A percentile compares a stretch with the other conserved stretches of the same genome.
Conservation (phyloP, 148 eudicot species). For the Silene conica region DNA sequence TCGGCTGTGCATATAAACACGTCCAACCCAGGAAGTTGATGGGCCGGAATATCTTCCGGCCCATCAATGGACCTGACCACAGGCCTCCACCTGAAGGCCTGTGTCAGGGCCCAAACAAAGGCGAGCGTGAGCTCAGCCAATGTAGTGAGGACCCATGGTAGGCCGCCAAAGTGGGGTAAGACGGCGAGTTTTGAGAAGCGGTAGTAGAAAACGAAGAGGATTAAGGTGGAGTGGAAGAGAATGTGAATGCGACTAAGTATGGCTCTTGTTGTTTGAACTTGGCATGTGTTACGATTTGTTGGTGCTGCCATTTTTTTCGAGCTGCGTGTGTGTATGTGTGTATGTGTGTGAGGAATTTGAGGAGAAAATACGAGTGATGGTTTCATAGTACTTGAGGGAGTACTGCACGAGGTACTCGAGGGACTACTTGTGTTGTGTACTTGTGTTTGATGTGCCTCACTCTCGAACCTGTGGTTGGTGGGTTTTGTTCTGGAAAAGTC, state of each 20-base stretch:
- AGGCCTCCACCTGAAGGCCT: constrained; percentile 49
- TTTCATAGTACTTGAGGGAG: background rate
- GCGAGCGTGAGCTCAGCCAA: constrained; percentile 38
- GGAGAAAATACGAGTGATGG: background rate
- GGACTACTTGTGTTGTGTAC: background rate
- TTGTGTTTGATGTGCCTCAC: background rate
- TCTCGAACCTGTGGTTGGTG: too few relatives aligned
- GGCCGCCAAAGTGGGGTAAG: background rate
- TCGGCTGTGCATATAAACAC: constrained; percentile 60
- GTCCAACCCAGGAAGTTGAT: constrained; percentile 40
- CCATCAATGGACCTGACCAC: constrained; percentile 25
- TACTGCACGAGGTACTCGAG: constrained; percentile 4
- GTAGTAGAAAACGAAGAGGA: constrained; percentile 33
- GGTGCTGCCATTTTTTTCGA: constrained; percentile 3
- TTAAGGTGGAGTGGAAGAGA: constrained; percentile 30
- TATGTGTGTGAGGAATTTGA: background rate
- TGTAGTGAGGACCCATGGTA: constrained; percentile 37
- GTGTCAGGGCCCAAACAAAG: constrained; percentile 40
- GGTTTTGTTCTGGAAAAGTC: too few relatives aligned
- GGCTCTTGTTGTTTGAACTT: constrained; percentile 30
- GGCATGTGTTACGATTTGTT: constrained; percentile 26
- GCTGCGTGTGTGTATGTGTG: background rate
- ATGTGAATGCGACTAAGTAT: constrained; percentile 38
- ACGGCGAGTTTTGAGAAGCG: constrained; percentile 24
- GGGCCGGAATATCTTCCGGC: background rate